These are phyloP conservation scores for Didymosphaeria variabile DNA, from an alignment of 2,329 filamentous ascomycete genomes.

Conservation along the genomic window DNA sequence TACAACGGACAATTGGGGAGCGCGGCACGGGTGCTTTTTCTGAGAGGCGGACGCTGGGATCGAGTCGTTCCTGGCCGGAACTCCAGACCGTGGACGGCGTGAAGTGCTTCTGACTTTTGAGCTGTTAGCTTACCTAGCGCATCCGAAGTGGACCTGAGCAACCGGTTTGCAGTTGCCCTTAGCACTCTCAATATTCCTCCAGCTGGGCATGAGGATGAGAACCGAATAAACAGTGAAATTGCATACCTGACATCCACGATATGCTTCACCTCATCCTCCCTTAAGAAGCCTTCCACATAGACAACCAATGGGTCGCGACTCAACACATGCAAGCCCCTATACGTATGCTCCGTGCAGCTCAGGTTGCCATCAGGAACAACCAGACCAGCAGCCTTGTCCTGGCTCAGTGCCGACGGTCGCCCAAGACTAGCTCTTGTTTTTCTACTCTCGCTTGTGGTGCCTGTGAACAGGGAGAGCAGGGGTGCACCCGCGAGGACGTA, in stretches of 20 bases:
- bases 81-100: slow-evolving; percentile 64
- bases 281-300: slow-evolving; percentile 67
- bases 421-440: slow-evolving; percentile 14
- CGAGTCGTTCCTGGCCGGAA: slow-evolving; percentile 56
- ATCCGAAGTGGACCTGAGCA: not conserved
- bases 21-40: slow-evolving; percentile 56
- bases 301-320: slow-evolving; percentile 64
- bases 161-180: not conserved
- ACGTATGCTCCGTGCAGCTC: slow-evolving; percentile 50
- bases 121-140: not conserved
- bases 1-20: slow-evolving; percentile 62
- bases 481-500: slow-evolving; percentile 51
- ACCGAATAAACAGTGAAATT: not conserved
- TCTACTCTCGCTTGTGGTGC: not conserved
- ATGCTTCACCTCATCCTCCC: slow-evolving; percentile 58
- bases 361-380: slow-evolving; percentile 53
- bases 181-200: not conserved
- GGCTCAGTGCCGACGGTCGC: slow-evolving; percentile 6
- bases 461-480: slow-evolving; percentile 31
- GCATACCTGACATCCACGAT: slow-evolving; percentile 63
- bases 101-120: slow-evolving; percentile 58
- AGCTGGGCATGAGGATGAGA: not conserved
- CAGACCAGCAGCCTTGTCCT: slow-evolving; percentile 47
- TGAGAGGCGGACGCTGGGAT: slow-evolving; percentile 62
- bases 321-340: slow-evolving; percentile 58